Evolutionary conservation across 805 yeast species (phyloP).

Genomic region (Saturnispora zaruensis): DNA sequence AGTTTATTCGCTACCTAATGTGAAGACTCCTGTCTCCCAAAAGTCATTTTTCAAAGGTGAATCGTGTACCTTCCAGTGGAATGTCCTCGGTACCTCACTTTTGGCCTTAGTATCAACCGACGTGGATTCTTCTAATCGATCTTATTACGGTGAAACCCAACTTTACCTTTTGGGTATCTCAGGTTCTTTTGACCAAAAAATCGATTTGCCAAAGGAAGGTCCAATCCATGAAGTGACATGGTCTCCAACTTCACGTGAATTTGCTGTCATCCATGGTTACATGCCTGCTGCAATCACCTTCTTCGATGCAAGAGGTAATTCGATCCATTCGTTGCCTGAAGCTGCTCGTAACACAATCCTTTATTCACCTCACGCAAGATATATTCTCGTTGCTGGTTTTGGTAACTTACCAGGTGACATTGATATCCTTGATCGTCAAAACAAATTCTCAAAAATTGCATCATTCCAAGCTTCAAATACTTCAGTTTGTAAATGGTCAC

Average conservation of each 20-base stretch:
- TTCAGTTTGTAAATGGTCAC: constrained; percentile 96
- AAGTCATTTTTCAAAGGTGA: constrained; percentile 95
- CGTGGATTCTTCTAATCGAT: constrained; percentile 87
- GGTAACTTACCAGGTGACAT: constrained; percentile 97
- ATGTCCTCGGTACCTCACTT: constrained; percentile 85
- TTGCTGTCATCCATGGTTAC: constrained; percentile 94
- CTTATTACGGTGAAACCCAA: constrained; percentile 95
- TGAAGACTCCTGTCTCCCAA: constrained; percentile 68
- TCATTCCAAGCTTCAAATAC: constrained; percentile 90
- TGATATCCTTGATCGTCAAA: constrained; percentile 87
- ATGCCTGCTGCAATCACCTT: constrained; percentile 97
- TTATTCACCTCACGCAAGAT: constrained; percentile 91
- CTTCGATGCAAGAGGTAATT: constrained; percentile 89
- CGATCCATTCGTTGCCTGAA: constrained; percentile 72
- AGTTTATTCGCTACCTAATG: constrained; percentile 72
- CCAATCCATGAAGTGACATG: constrained; percentile 97
- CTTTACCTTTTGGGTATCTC: constrained; percentile 85
- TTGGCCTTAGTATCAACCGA: constrained; percentile 92
- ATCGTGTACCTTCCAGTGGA: constrained; percentile 88
- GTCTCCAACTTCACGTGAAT: constrained; percentile 94
- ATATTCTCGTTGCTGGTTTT: constrained; percentile 89
- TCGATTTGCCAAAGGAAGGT: constrained; percentile 82
- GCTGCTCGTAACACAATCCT: constrained; percentile 83
- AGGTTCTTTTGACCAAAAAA: constrained; percentile 84
- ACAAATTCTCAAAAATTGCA: constrained; percentile 69